These are phyloP conservation scores for Aspergillus sclerotialis DNA, from an alignment of 2,329 filamentous ascomycete species.

Conservation along the genomic window DNA sequence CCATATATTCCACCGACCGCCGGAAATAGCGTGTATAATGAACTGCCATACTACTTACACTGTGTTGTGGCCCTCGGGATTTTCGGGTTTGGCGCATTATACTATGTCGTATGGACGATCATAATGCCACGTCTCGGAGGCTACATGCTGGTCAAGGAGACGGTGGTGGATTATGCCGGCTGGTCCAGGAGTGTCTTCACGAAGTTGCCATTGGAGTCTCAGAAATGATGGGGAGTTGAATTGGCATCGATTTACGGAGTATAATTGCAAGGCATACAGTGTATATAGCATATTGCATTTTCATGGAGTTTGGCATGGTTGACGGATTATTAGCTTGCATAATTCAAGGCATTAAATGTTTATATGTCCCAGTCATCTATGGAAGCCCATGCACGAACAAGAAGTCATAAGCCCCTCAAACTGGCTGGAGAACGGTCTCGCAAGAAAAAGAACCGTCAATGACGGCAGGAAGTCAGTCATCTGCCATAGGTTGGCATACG, in stretches of 20 bases:
- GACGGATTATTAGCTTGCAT: neutral
- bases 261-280: conserved; percentile 2
- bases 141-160: conserved; percentile 52
- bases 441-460: conserved; percentile 22
- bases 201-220: conserved; percentile 28
- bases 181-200: conserved; percentile 56
- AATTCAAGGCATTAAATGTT: neutral
- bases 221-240: neutral
- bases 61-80: conserved; percentile 47
- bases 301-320: conserved; percentile 1
- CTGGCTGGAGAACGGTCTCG: conserved; percentile 36
- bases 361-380: conserved; percentile 40
- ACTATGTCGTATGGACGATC: conserved; percentile 47
- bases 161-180: conserved; percentile 52
- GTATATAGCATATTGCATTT: neutral
- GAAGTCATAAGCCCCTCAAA: conserved; percentile 41
- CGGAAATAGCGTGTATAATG: conserved; percentile 45
- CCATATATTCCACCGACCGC: conserved; percentile 45
- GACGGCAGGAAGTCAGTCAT: conserved; percentile 18
- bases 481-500: conserved; percentile 20
- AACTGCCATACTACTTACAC: conserved; percentile 48
- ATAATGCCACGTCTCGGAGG: conserved; percentile 37
- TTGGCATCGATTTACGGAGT: neutral
- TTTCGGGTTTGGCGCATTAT: conserved; percentile 44
- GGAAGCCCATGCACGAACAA: conserved; percentile 35